Percentiles rank a stretch among this genome's conserved stretches.
phyloP scores from a whole-genome alignment of 306 rosid genomes.

The Cucurbita argyrosperma region DNA sequence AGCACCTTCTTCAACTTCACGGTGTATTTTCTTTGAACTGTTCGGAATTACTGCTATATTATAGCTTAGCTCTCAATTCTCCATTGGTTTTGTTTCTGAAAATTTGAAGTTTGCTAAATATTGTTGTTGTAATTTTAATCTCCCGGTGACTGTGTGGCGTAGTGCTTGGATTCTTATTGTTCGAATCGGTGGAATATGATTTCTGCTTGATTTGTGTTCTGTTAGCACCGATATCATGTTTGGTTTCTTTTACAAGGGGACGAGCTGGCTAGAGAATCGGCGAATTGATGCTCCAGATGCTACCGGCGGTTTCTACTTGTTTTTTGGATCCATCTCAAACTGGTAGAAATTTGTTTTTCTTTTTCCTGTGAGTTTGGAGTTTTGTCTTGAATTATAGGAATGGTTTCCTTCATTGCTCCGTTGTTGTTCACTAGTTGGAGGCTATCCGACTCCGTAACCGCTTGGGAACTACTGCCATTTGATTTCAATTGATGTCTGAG shows the following conservation, averaged over 20 bases:
- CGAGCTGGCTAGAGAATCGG: background rate
- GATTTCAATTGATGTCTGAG: background rate
- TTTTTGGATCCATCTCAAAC: conserved; percentile 29
- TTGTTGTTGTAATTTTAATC: background rate
- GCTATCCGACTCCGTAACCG: background rate
- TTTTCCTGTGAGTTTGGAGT: background rate
- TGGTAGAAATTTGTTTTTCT: conserved; percentile 20
- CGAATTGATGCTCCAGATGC: conserved; percentile 25
- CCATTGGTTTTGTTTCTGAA: background rate
- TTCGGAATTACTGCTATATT: background rate
- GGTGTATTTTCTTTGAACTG: background rate
- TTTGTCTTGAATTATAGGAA: background rate
- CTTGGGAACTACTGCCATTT: background rate
- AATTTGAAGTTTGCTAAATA: background rate
- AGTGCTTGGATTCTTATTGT: background rate
- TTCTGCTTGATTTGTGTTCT: background rate
- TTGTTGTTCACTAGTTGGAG: background rate
- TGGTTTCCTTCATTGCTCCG: background rate
- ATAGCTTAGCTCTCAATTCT: background rate
- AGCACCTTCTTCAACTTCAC: background rate
- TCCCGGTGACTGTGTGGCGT: background rate
- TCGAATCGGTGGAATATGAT: background rate
- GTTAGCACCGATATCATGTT: background rate
- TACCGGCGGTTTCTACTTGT: conserved; percentile 30
- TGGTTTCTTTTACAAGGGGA: background rate